Conservation (phyloP, 805 yeast genomes). For the Yarrowia porcina region DNA sequence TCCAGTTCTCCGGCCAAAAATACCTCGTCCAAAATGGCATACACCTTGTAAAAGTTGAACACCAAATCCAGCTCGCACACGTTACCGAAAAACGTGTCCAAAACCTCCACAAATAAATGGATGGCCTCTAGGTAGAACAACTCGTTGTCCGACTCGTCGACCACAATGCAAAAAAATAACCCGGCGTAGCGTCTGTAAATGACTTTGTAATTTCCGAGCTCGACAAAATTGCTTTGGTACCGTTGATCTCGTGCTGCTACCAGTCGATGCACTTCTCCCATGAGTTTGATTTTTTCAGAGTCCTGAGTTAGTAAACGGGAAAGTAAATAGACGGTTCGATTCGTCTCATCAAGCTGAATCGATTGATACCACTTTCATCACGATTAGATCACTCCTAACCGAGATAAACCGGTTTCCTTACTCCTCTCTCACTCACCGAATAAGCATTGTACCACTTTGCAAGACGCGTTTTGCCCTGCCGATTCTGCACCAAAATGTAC, state of each 20-base stretch:
- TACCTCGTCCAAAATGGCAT: conserved; percentile 79
- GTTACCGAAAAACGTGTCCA: conserved; percentile 81
- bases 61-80: conserved; percentile 94
- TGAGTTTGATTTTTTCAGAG: conserved; percentile 47
- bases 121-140: conserved; percentile 76
- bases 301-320: conserved; percentile 36
- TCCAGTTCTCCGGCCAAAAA: conserved; percentile 87
- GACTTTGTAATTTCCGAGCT: conserved; percentile 60
- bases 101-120: conserved; percentile 82
- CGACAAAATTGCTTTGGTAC: conserved; percentile 78
- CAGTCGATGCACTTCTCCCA: conserved; percentile 69
- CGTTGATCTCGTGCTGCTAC: conserved; percentile 81
- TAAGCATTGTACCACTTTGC: conserved; percentile 69
- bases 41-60: conserved; percentile 83
- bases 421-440: conserved; percentile 36
- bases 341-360: not conserved
- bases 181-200: conserved; percentile 93
- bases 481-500: conserved; percentile 75
- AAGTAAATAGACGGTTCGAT: conserved; percentile 37
- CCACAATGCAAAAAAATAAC: conserved; percentile 76
- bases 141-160: conserved; percentile 78
- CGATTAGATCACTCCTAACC: not conserved
- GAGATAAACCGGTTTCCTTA: not conserved
- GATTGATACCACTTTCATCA: conserved; percentile 35
- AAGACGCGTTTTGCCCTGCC: conserved; percentile 89